Percentiles rank a stretch among this genome's conserved stretches.
Conservation (phyloP, 176 grass and related monocot genomes). For the Musa itinerans region DNA sequence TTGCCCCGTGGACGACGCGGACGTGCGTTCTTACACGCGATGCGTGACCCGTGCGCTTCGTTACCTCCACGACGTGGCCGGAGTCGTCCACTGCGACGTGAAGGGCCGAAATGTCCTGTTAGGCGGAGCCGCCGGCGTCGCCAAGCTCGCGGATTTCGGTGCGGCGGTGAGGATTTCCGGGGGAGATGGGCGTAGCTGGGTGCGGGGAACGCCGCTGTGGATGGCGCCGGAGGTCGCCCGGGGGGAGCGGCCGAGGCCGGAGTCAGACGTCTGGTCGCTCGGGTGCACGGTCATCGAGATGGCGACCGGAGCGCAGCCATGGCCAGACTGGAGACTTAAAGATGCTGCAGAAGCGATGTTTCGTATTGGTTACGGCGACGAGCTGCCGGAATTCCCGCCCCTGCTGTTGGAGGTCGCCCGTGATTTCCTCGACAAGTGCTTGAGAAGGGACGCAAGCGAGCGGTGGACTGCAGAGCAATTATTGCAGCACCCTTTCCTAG, state of each 20-base stretch:
- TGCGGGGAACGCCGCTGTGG: slow-evolving; percentile 63
- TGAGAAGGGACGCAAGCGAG: slow-evolving; percentile 50
- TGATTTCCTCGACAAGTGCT: slow-evolving; percentile 86
- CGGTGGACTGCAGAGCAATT: slow-evolving; percentile 69
- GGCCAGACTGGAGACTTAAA: slow-evolving; percentile 30
- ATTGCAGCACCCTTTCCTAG: slow-evolving; percentile 66
- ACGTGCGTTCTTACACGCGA: slow-evolving; percentile 26
- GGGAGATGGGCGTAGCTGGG: not conserved
- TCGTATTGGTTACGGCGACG: slow-evolving; percentile 45
- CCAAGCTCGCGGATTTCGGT: slow-evolving; percentile 85
- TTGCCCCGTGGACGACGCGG: slow-evolving; percentile 30
- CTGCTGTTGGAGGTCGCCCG: slow-evolving; percentile 34
- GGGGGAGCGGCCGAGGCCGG: slow-evolving; percentile 41
- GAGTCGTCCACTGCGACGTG: slow-evolving; percentile 83
- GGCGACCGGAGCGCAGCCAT: slow-evolving; percentile 51
- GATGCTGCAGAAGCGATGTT: slow-evolving; percentile 47
- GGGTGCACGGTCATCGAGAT: slow-evolving; percentile 94
- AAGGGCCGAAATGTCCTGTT: slow-evolving; percentile 85
- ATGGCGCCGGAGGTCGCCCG: slow-evolving; percentile 92
- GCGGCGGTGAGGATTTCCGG: slow-evolving; percentile 41
- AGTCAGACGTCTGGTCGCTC: slow-evolving; percentile 83
- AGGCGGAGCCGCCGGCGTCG: slow-evolving; percentile 5
- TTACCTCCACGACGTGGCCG: slow-evolving; percentile 65
- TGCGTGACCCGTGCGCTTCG: slow-evolving; percentile 44
- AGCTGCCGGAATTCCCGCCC: slow-evolving; percentile 42